Conservation (phyloP, 495 filamentous ascomycete genomes). For the Neurospora sp. region DNA sequence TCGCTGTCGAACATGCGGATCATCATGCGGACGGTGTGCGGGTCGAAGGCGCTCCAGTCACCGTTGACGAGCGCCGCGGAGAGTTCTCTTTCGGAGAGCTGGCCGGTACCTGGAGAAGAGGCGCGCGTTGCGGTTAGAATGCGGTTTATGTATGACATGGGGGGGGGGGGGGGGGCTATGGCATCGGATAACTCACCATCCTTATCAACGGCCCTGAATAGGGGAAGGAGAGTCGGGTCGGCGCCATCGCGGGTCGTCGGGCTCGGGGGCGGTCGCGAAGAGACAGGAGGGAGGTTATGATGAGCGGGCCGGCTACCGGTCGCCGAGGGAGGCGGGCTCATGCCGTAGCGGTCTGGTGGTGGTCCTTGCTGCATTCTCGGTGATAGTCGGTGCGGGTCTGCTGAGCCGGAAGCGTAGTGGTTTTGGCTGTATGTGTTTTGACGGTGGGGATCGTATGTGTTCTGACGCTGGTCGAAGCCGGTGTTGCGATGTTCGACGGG, state of each 20-base stretch:
- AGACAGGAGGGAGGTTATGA: slow-evolving; percentile 41
- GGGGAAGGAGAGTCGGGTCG: slow-evolving; percentile 66
- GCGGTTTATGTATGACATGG: background rate
- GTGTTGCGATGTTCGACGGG: slow-evolving; percentile 18
- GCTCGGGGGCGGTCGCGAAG: slow-evolving; percentile 55
- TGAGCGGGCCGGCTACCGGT: slow-evolving; percentile 33
- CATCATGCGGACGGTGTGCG: slow-evolving; percentile 97
- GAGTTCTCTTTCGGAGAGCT: slow-evolving; percentile 80
- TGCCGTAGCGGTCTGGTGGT: slow-evolving; percentile 14
- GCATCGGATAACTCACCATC: slow-evolving; percentile 39
- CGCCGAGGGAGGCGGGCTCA: slow-evolving; percentile 24
- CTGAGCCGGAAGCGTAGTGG: background rate
- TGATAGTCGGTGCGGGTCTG: slow-evolving; percentile 11
- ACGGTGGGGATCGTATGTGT: background rate
- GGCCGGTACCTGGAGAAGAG: slow-evolving; percentile 50
- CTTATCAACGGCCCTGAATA: slow-evolving; percentile 90
- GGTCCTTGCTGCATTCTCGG: slow-evolving; percentile 7
- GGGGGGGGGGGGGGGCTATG: background rate
- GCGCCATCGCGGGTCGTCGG: slow-evolving; percentile 51
- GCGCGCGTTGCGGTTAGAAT: background rate
- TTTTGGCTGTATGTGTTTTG: background rate
- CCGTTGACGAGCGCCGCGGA: slow-evolving; percentile 90
- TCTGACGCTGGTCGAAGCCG: slow-evolving; percentile 4
- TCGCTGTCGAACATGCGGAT: slow-evolving; percentile 97
- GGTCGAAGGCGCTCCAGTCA: slow-evolving; percentile 88